Evolutionary conservation across 305 asterid species (phyloP), one percentile per base, ranked within the genome.

Genomic region (Solanum hybrid): DNA sequence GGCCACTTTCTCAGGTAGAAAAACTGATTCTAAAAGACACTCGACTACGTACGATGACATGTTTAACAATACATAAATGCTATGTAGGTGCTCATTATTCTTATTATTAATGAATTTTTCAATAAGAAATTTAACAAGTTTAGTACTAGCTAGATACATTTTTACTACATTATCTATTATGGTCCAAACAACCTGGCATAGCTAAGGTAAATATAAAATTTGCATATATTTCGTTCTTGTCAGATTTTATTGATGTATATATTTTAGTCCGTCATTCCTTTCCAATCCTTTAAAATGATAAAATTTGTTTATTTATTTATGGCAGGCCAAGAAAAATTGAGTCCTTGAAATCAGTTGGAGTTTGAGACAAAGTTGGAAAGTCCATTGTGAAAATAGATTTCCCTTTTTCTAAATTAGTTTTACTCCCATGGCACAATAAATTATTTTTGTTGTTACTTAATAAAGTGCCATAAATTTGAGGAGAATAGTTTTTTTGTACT

Each of bases 311-410:
- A 1, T n/a, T 14, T 79, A 24, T 24, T 31, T 46, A 29, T 88
- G 17, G 72, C 90, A 88, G 90, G 26, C 35, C 90, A 31, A 56
- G 90, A 35, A 64, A 88, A 46, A 56, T 88, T 6, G 90, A 88
- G 79, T 38, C 90, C 73, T 72, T 88, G 46, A 79, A 88, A 78
- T 88, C 86, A 79, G 60, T 79, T 32, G 90, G 87, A 87, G 88
- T 11, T 16, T 42, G 94, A 82, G 87, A 17, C 26, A 82, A 81
- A 14, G 11, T 14, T 42, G 37, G 73, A 81, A 27, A 81, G 9
- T 11, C 35, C 64, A 82, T 9, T 40, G 22, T 26, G 86, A 80
- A 82, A 82, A 82, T 27, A 27, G 69, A 3, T 82, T 82, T 27
- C 37, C 37, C 9, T 80, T 81, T 81, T 82, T 14, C 35, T 82